Conservation (phyloP, 2,329 filamentous ascomycete species). For the Cladorrhinum sp. region DNA sequence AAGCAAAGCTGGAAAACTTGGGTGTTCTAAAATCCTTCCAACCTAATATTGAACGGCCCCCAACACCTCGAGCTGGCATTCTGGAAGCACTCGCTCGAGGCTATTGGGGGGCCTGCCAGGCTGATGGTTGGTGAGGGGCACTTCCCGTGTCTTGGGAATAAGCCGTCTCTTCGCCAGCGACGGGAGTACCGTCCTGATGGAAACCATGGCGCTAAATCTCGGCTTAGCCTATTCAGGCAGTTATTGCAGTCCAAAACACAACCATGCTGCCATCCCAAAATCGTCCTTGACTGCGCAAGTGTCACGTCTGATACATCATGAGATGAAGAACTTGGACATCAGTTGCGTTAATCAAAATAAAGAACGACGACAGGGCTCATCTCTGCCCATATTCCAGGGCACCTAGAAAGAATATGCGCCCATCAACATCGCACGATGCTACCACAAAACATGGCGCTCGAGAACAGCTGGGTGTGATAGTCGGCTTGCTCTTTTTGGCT, state of each 20-base stretch:
- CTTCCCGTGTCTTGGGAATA: slow-evolving; percentile 6
- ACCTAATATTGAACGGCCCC: background rate
- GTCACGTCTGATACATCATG: background rate
- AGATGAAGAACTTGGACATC: background rate
- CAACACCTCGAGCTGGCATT: background rate
- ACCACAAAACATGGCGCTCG: slow-evolving; percentile 16
- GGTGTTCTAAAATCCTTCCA: background rate
- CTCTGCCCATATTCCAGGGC: too few species aligned
- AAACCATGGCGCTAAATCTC: background rate
- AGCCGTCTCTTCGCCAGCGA: slow-evolving; percentile 8
- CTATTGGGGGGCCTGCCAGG: too few species aligned
- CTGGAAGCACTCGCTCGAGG: too few species aligned
- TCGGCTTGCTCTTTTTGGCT: slow-evolving; percentile 18
- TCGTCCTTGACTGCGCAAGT: background rate
- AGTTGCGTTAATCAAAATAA: too few species aligned
- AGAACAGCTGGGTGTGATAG: slow-evolving; percentile 8
- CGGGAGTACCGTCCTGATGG: slow-evolving; percentile 1
- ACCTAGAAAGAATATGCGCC: background rate
- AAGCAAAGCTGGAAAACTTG: background rate
- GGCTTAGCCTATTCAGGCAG: slow-evolving; percentile 1
- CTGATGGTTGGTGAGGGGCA: background rate
- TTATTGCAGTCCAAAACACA: background rate
- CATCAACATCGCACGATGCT: slow-evolving; percentile 8
- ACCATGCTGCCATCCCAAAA: background rate
- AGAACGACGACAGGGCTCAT: too few species aligned